Percentiles rank a stretch among this genome's conserved stretches.
Evolutionary conservation across 108 stramenopile genomes (phyloP).

Genomic region (Cyclotella atomus): DNA sequence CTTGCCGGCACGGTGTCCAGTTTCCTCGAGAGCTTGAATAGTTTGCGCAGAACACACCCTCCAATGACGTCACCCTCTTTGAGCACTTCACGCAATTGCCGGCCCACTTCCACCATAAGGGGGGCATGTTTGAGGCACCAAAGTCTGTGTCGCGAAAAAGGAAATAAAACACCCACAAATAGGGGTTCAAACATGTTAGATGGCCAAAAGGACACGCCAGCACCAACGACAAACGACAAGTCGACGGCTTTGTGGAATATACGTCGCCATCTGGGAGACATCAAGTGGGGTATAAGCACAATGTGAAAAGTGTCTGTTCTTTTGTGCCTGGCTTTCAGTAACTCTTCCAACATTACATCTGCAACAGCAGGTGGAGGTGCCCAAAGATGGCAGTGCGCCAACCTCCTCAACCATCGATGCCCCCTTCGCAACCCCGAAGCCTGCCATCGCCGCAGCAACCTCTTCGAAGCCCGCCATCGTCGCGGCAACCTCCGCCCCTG

Average conservation of each 20-base stretch:
- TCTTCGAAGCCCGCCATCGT: too few relatives aligned
- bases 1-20: slow-evolving; percentile 15
- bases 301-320: slow-evolving; percentile 33
- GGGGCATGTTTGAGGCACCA: slow-evolving; percentile 26
- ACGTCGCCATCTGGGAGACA: slow-evolving; percentile 28
- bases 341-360: slow-evolving; percentile 36
- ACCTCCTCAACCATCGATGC: too few relatives aligned
- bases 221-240: slow-evolving; percentile 11
- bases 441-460: too few relatives aligned
- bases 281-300: slow-evolving; percentile 5
- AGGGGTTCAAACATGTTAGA: slow-evolving; percentile 40
- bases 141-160: slow-evolving; percentile 29
- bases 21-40: slow-evolving; percentile 16
- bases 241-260: slow-evolving; percentile 30
- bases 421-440: too few relatives aligned
- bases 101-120: slow-evolving; percentile 25
- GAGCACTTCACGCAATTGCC: slow-evolving; percentile 16
- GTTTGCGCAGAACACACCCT: slow-evolving; percentile 41
- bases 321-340: slow-evolving; percentile 40
- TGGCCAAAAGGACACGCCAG: slow-evolving; percentile 27
- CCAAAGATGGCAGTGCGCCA: slow-evolving; percentile 30
- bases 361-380: slow-evolving; percentile 30
- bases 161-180: slow-evolving; percentile 26
- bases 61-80: slow-evolving; percentile 2
- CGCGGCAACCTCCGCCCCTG: too few relatives aligned